Conservation (phyloP, 441 rosid species). For the Erodium trifolium region DNA sequence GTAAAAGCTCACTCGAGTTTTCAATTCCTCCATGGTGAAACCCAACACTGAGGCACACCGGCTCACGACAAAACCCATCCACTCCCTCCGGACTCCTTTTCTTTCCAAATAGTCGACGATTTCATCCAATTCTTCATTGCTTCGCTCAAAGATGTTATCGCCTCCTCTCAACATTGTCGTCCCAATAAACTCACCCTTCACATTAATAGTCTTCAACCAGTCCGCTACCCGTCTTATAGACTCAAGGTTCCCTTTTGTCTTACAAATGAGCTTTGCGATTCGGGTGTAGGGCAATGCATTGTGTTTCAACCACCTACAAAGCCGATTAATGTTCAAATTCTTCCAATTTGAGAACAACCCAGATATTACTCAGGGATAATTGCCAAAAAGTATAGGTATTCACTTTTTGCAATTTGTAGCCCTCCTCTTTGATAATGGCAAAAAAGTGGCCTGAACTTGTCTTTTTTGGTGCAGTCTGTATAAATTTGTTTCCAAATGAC, state of each 20-base stretch:
- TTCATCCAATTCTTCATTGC: conserved; percentile 43
- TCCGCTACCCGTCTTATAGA: conserved; percentile 46
- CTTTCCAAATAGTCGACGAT: conserved; percentile 64
- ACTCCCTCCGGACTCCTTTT: conserved; percentile 68
- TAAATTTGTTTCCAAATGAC: too few relatives aligned
- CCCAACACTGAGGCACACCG: conserved; percentile 62
- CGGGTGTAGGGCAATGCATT: conserved; percentile 56
- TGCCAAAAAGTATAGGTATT: too few relatives aligned
- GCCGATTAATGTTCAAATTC: conserved; percentile 4
- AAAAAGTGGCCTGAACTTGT: too few relatives aligned
- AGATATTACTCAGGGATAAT: not conserved
- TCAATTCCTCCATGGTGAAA: conserved; percentile 53
- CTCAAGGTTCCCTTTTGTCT: conserved; percentile 60
- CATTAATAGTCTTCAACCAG: conserved; percentile 71
- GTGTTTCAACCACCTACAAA: conserved; percentile 86
- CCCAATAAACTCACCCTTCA: conserved; percentile 67
- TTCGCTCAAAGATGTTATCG: conserved; percentile 47
- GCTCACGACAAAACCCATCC: conserved; percentile 81
- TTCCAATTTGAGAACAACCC: not conserved
- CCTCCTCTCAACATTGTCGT: conserved; percentile 58
- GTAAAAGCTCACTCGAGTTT: conserved; percentile 55
- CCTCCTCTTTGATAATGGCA: too few relatives aligned
- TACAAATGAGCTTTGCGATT: conserved; percentile 62
- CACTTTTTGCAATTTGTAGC: too few relatives aligned
- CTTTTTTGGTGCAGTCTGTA: too few relatives aligned